phyloP scores from a whole-genome alignment of 1,284 basidiomycete species.

The Cryptococcus amylolentus region DNA sequence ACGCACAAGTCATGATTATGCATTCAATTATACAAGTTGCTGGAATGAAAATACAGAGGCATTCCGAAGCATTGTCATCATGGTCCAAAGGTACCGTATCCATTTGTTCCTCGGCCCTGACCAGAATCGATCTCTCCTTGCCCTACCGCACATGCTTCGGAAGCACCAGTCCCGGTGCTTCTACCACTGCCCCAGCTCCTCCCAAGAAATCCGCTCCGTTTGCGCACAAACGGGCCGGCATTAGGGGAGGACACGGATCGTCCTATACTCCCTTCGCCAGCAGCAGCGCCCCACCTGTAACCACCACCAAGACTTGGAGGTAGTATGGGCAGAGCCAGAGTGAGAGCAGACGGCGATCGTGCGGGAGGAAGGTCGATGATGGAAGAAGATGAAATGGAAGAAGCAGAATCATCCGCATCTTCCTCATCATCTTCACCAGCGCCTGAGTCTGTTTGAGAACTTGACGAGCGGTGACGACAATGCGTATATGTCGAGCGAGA shows the following conservation, averaged over 20 bases:
- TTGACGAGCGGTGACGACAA: too few species aligned
- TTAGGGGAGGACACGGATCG: slow-evolving; percentile 10
- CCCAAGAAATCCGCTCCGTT: slow-evolving; percentile 24
- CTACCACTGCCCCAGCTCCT: slow-evolving; percentile 20
- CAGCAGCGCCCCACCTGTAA: slow-evolving; percentile 5
- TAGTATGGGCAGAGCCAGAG: slow-evolving; percentile 5
- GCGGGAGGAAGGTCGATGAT: slow-evolving; percentile 37
- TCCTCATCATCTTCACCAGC: slow-evolving; percentile 2
- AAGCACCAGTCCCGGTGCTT: not conserved
- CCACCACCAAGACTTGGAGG: slow-evolving; percentile 20
- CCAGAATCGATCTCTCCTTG: not conserved
- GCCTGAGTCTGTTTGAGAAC: not conserved
- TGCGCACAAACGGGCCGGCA: slow-evolving; percentile 20
- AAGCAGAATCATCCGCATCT: slow-evolving; percentile 6
- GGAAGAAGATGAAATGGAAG: slow-evolving; percentile 28
- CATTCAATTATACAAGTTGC: not conserved
- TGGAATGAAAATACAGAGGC: not conserved
- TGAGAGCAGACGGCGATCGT: slow-evolving; percentile 18
- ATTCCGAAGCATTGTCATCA: not conserved
- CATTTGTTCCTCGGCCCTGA: slow-evolving; percentile 4
- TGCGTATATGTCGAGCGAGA: not conserved
- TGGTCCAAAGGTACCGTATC: slow-evolving; percentile 21
- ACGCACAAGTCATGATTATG: not conserved
- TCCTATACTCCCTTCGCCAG: not conserved
- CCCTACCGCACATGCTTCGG: not conserved